These are phyloP conservation scores for Xylariaceae sp. DNA, from an alignment of 2,329 filamentous ascomycete species.

Conservation along the genomic window DNA sequence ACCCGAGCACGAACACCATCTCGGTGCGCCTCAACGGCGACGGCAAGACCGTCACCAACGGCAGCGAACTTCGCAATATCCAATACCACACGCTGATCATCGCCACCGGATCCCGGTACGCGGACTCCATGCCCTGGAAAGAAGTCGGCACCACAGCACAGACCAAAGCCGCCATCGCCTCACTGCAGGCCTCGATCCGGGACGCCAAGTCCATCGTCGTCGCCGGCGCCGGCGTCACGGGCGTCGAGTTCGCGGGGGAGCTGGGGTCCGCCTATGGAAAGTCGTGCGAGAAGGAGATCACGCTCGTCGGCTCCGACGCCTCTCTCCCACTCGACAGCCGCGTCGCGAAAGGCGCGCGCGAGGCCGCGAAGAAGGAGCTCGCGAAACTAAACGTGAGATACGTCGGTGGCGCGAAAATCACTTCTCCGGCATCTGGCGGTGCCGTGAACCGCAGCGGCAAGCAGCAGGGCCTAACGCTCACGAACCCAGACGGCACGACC, in stretches of 20 bases:
- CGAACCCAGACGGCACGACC: slow-evolving; percentile 29
- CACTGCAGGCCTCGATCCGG: slow-evolving; percentile 36
- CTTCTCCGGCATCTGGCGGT: slow-evolving; percentile 9
- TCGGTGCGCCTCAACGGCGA: slow-evolving; percentile 36
- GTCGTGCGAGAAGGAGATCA: slow-evolving; percentile 41
- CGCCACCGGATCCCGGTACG: slow-evolving; percentile 48
- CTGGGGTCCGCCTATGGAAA: slow-evolving; percentile 44
- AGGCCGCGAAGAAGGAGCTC: slow-evolving; percentile 37
- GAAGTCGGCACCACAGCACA: slow-evolving; percentile 26
- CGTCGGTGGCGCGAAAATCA: slow-evolving; percentile 38
- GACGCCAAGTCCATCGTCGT: slow-evolving; percentile 47
- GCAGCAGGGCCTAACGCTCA: slow-evolving; percentile 16
- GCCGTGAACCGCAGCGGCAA: slow-evolving; percentile 7
- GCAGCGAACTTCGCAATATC: slow-evolving; percentile 27
- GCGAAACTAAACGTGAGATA: slow-evolving; percentile 42
- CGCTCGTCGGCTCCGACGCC: slow-evolving; percentile 39
- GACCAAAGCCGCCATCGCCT: slow-evolving; percentile 38
- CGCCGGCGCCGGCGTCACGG: slow-evolving; percentile 48
- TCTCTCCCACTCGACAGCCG: slow-evolving; percentile 36
- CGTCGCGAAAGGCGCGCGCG: slow-evolving; percentile 35
- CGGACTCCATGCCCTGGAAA: slow-evolving; percentile 48
- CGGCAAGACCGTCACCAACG: slow-evolving; percentile 24
- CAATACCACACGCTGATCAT: slow-evolving; percentile 51
- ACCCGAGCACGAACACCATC: slow-evolving; percentile 40
- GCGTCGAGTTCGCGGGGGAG: slow-evolving; percentile 49